Percentiles rank a stretch among this genome's conserved stretches.
Conservation (phyloP, 208 protist genomes). For the Acanthamoeba triangularis region DNA sequence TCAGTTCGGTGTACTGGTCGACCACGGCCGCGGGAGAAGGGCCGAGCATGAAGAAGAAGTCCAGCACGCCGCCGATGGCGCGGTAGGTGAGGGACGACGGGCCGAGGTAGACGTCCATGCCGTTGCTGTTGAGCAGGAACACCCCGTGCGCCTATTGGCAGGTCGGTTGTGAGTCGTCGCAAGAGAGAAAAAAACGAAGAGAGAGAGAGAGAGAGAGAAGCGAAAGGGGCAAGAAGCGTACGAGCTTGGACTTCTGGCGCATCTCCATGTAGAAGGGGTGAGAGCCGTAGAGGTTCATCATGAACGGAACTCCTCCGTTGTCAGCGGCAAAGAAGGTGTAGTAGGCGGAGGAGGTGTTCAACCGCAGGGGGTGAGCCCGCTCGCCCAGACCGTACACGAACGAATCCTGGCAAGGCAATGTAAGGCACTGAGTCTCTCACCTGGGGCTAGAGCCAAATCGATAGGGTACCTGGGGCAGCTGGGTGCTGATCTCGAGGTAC, state of each 20-base stretch:
- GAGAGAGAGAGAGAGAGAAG: not conserved
- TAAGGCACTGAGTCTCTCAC: not conserved
- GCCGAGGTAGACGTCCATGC: slow-evolving; percentile 87
- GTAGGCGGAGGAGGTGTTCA: slow-evolving; percentile 74
- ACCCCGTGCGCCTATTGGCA: slow-evolving; percentile 81
- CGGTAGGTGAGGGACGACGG: slow-evolving; percentile 83
- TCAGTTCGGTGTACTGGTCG: slow-evolving; percentile 88
- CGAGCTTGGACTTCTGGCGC: not conserved
- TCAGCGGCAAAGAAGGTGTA: slow-evolving; percentile 76
- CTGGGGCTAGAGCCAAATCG: not conserved
- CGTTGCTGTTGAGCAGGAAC: slow-evolving; percentile 93
- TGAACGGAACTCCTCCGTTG: not conserved
- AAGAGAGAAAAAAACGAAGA: not conserved
- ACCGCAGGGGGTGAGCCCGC: slow-evolving; percentile 75
- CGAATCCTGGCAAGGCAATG: slow-evolving; percentile 23
- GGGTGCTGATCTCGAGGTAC: slow-evolving; percentile 88
- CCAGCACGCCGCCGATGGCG: slow-evolving; percentile 86
- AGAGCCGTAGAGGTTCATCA: slow-evolving; percentile 87
- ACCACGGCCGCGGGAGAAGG: slow-evolving; percentile 87
- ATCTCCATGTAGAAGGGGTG: slow-evolving; percentile 91
- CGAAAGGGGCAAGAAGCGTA: not conserved
- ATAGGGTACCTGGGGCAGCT: not conserved
- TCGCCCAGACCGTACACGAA: slow-evolving; percentile 91
- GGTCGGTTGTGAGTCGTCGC: not conserved
- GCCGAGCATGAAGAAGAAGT: slow-evolving; percentile 93